Percentiles rank a stretch among this genome's conserved stretches.
Evolutionary conservation across 768 basidiomycete genomes (phyloP).

Genomic region (Tricholoma furcatifolium): DNA sequence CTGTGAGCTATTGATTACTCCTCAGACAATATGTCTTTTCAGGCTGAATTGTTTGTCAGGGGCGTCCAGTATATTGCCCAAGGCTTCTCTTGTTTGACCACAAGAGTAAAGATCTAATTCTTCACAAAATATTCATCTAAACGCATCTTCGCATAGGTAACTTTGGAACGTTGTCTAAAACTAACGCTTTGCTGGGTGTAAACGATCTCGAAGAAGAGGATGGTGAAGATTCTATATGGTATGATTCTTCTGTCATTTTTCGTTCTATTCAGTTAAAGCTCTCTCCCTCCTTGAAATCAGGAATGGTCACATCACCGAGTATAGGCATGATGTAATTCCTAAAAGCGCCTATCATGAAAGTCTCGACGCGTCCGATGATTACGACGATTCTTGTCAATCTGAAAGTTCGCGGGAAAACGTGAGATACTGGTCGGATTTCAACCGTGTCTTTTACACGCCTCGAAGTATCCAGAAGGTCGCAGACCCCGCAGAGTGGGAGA

Average conservation of each 20-base stretch:
- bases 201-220: conserved; percentile 20
- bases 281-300: conserved; percentile 20
- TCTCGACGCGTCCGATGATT: conserved; percentile 27
- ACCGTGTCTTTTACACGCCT: conserved; percentile 61
- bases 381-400: neutral
- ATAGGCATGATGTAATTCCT: conserved; percentile 51
- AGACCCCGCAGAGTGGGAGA: conserved; percentile 55
- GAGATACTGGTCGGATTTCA: conserved; percentile 72
- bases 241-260: conserved; percentile 8
- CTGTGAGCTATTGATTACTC: conserved; percentile 35
- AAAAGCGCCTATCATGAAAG: conserved; percentile 55
- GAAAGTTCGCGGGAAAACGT: conserved; percentile 27
- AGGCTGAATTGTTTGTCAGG: conserved; percentile 28
- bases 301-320: conserved; percentile 47
- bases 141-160: conserved; percentile 43
- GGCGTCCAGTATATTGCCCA: conserved; percentile 52
- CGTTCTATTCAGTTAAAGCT: neutral
- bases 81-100: conserved; percentile 66
- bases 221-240: conserved; percentile 20
- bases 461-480: conserved; percentile 65
- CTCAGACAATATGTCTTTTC: neutral
- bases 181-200: conserved; percentile 37
- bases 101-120: conserved; percentile 46
- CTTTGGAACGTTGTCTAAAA: conserved; percentile 57
- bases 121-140: neutral